Conservation (phyloP, 2,329 filamentous ascomycete species). For the Neoscytalidium dimidiatum region DNA sequence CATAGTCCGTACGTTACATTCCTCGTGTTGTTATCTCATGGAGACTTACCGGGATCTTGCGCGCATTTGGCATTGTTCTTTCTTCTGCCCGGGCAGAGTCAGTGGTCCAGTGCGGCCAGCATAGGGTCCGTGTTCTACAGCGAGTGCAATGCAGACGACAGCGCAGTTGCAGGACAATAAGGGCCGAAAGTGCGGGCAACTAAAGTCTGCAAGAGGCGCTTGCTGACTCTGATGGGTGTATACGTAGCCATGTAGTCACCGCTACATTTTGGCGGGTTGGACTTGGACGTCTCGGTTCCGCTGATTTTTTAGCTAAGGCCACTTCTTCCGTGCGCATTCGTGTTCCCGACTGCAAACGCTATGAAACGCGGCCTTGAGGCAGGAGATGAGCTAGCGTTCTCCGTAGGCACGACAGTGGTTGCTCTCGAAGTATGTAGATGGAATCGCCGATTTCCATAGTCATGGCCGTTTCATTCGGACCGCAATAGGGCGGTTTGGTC, state of each 20-base stretch:
- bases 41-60: too few species aligned
- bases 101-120: not conserved
- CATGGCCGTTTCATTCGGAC: not conserved
- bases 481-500: not conserved
- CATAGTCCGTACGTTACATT: too few species aligned
- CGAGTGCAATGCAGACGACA: not conserved
- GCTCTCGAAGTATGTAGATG: not conserved
- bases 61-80: too few species aligned
- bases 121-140: not conserved
- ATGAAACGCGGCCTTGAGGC: not conserved
- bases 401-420: too few species aligned
- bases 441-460: not conserved
- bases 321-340: not conserved
- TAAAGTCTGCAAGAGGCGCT: too few species aligned
- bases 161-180: not conserved
- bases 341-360: not conserved
- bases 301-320: not conserved
- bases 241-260: too few species aligned
- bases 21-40: too few species aligned
- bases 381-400: too few species aligned
- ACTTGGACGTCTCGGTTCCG: not conserved
- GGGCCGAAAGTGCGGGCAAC: not conserved
- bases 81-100: not conserved
- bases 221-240: too few species aligned
- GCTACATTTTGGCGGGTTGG: not conserved